Base-by-base conservation (phyloP, 2,329 filamentous ascomycete species). In the Fusarium sambucinum region DNA sequence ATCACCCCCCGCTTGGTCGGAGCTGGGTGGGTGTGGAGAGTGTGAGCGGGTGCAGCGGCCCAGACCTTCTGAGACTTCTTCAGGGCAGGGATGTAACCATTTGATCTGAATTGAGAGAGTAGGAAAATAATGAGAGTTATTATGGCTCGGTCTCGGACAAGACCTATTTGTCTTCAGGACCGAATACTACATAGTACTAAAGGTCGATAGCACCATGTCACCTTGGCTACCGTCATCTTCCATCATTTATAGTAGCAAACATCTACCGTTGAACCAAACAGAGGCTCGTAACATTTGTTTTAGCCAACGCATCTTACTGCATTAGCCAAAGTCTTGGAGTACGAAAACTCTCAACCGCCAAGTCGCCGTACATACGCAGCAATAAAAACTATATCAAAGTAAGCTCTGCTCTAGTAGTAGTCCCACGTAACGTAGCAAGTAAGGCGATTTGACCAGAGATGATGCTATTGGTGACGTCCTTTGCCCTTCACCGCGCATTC, bases 11-110 rank as follows among this genome's bases (percentile, higher is more conserved):
- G 60, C 61, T 67, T 55, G 52, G 67, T 68, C 57, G 59, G 50
- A 48, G 51, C 55, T 55, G 52, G 50, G 50, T 61, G 56, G 55
- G 51, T 38, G 62, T 65, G 55, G 50, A 67, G 55, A 48, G 63
- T 59, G 51, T 58, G 46, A 47, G 69, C 56, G 57, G 59, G 52
- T 67, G 53, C 51, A 54, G 59, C 25, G 63, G 63, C 64, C 69
- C 35, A 55, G 69, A 55, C 66, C 66, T 66, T 69, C 42, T 54
- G 60, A 57, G 65, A 68, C 59, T 52, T 68, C 56, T 63, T 53
- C 48, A 37, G 50, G 37, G 27, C 48, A 53, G 32, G 42, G 63
- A 54, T 50, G 23, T n/a, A 30, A 21, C 27, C 42, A 21, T 45
- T 45, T 7, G 29, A 23, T 23, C 29, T 44, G 41, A 13, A n/a